Base-by-base conservation (phyloP, 1,284 basidiomycete genomes). In the Fomitopsis palustris region DNA sequence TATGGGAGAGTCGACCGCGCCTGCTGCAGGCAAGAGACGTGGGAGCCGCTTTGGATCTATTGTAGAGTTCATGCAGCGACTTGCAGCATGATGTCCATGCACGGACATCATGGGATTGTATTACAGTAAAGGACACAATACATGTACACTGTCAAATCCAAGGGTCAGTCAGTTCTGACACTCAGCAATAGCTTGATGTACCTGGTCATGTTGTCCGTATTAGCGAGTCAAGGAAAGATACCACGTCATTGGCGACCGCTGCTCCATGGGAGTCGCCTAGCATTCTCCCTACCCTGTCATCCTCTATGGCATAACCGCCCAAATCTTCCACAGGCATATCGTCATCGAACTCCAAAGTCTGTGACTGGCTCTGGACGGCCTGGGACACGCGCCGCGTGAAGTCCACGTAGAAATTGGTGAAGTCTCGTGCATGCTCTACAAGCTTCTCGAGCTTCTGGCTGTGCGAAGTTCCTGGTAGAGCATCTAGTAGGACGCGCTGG, bases 341-440 rank as follows among this genome's bases (percentile, higher is more conserved):
- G 25, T 66, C 70, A 12, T 47, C 45, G 9, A 45, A 17, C 5
- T 45, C 43, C 10, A 45, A 25, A 45, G 23, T 5, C 16, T 45
- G 43, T 31, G 58, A 58, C 21, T 55, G 58, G 31, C 73, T 68
- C 23, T 72, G 70, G 27, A 67, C 65, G 37, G 67, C 65, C 39
- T 63, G 59, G 4, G 70, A 66, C 23, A 74, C 67, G 56, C 69
- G 69, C 59, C 67, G 64, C 41, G 73, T 69, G 52, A 75, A 69
- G 42, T 76, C 71, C 12, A 67, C 73, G 68, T 87, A 88, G 61
- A 88, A 79, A 42, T 75, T 73, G 31, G 80, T 78, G 69, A 90
- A 88, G 53, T 84, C 81, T 41, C 72, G 75, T 10, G 85, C 85
- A 61, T 84, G 79, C 8, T 77, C 77, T 12, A 82, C 72, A 5